These are phyloP conservation scores for Debaryomyces psychrophilus DNA, from an alignment of 1,139 yeast species.

Conservation along the genomic window DNA sequence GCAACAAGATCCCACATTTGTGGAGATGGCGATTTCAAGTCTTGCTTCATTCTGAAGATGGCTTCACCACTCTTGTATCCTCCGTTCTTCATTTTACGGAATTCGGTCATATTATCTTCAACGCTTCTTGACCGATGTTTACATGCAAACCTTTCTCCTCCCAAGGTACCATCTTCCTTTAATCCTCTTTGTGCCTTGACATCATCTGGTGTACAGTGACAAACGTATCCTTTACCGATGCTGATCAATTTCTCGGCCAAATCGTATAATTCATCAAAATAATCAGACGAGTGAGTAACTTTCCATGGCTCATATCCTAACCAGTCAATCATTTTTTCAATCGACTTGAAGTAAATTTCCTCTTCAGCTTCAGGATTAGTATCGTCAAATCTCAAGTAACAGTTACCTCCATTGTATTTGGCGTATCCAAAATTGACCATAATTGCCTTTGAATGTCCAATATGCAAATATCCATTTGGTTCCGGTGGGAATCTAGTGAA, in stretches of 20 bases:
- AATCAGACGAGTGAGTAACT: slow-evolving; percentile 93
- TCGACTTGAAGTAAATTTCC: slow-evolving; percentile 83
- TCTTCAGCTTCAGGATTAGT: slow-evolving; percentile 99
- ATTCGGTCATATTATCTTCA: slow-evolving; percentile 77
- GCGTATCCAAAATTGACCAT: slow-evolving; percentile 97
- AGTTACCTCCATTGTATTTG: slow-evolving; percentile 77
- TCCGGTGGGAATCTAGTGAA: slow-evolving; percentile 98
- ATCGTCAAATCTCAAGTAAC: slow-evolving; percentile 93
- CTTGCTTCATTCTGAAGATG: slow-evolving; percentile 95
- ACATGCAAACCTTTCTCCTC: slow-evolving; percentile 88
- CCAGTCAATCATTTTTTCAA: slow-evolving; percentile 85
- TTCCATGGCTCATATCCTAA: slow-evolving; percentile 92
- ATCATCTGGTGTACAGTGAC: slow-evolving; percentile 92
- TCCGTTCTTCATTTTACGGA: slow-evolving; percentile 92
- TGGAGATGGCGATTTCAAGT: slow-evolving; percentile 86
- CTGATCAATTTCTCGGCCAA: slow-evolving; percentile 81
- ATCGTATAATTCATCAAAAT: slow-evolving; percentile 84
- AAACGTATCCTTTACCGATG: slow-evolving; percentile 79
- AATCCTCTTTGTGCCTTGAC: slow-evolving; percentile 89
- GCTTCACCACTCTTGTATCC: slow-evolving; percentile 88
- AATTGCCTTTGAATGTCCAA: slow-evolving; percentile 97
- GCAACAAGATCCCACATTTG: slow-evolving; percentile 99
- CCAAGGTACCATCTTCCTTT: slow-evolving; percentile 87
- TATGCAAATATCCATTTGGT: slow-evolving; percentile 95
- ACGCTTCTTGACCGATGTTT: slow-evolving; percentile 68